phyloP scores from a whole-genome alignment of 352 stramenopile species.

The Phytophthora fragariaefolia region DNA sequence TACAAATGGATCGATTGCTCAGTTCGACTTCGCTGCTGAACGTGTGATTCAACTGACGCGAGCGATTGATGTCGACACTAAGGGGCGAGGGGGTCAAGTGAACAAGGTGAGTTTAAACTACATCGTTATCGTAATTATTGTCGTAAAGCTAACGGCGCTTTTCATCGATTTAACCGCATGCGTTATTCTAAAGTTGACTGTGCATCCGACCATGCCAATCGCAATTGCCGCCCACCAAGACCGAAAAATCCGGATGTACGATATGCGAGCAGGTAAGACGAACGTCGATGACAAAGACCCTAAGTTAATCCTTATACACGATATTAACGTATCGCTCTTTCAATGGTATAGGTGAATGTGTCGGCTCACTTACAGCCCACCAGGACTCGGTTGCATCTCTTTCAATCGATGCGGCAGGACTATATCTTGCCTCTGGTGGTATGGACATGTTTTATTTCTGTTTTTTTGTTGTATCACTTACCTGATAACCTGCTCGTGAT shows the following conservation, averaged over 20 bases:
- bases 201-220: slow-evolving; percentile 86
- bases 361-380: slow-evolving; percentile 78
- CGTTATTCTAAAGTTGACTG: slow-evolving; percentile 45
- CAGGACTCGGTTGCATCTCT: slow-evolving; percentile 84
- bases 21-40: slow-evolving; percentile 82
- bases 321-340: too few relatives aligned
- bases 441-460: neutral
- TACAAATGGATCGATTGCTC: slow-evolving; percentile 69
- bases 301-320: too few relatives aligned
- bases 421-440: slow-evolving; percentile 83
- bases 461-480: neutral
- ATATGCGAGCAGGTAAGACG: slow-evolving; percentile 67
- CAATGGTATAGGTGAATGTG: slow-evolving; percentile 63
- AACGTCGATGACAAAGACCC: too few relatives aligned
- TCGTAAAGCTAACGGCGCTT: neutral
- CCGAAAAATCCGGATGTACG: slow-evolving; percentile 86
- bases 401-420: slow-evolving; percentile 76
- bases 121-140: neutral
- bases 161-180: neutral
- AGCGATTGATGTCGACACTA: slow-evolving; percentile 70
- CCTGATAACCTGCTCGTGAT: slow-evolving; percentile 12
- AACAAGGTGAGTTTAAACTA: slow-evolving; percentile 58
- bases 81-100: slow-evolving; percentile 71
- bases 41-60: slow-evolving; percentile 78
- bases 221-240: slow-evolving; percentile 86